Percentiles rank a stretch among this genome's conserved stretches.
phyloP scores from a whole-genome alignment of 441 rosid genomes.

The Populus hybrid region DNA sequence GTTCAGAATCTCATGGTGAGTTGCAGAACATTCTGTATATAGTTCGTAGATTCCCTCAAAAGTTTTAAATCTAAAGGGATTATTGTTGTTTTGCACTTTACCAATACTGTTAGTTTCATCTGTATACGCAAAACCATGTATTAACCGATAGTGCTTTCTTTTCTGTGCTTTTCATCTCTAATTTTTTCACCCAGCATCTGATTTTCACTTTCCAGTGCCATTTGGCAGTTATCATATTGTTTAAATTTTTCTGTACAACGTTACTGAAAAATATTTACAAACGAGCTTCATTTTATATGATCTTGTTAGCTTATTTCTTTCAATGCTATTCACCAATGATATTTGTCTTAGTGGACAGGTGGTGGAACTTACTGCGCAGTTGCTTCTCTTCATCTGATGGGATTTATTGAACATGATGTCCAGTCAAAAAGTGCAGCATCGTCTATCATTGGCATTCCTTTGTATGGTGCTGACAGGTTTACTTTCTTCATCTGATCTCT shows the following conservation, averaged over 20 bases:
- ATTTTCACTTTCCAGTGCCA: no score
- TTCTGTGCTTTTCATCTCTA: background rate
- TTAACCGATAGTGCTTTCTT: background rate
- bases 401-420: constrained; percentile 59
- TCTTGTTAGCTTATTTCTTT: constrained; percentile 3
- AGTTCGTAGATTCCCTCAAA: background rate
- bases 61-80: background rate
- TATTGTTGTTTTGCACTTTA: constrained; percentile 1
- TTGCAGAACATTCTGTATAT: constrained; percentile 7
- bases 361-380: constrained; percentile 95
- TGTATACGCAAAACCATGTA: background rate
- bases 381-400: constrained; percentile 86
- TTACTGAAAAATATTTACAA: background rate
- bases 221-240: no score
- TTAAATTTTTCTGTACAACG: no score
- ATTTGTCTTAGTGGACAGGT: constrained; percentile 70
- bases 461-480: constrained; percentile 79
- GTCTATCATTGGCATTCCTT: constrained; percentile 42
- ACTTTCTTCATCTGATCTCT: constrained; percentile 13
- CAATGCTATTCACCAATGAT: constrained; percentile 40
- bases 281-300: background rate
- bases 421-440: constrained; percentile 39
- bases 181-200: background rate
- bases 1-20: constrained; percentile 97
- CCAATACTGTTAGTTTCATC: background rate